Evolutionary conservation across 805 yeast genomes (phyloP), one percentile per base, ranked within the genome.

Genomic region (Hanseniaspora lindneri): DNA sequence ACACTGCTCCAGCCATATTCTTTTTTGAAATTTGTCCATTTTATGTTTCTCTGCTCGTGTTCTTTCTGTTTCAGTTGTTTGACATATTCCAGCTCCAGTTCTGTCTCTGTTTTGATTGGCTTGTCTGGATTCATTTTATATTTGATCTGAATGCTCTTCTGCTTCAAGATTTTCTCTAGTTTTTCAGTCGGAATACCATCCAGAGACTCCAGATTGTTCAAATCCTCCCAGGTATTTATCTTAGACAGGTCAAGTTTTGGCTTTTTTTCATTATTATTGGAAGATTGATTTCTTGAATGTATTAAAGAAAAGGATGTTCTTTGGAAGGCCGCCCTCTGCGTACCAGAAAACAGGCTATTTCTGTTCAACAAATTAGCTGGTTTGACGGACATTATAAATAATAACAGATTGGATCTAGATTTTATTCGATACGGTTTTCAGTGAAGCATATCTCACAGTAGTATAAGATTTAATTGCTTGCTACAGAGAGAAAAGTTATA

Each of bases 181-280:
- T 63, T 41, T 30, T 56, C 57, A n/a, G 67, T 64, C 34, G 62
- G 64, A 8, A 64, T 62, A 40, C 55, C 56, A 20, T 64, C 64
- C 32, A 64, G 39, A 6, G 58, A 53, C 19, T 62, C 53, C 32
- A 64, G 37, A 33, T 62, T 58, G 7, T 58, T 58, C 47, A 64
- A 49, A 49, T 62, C 67, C 42, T 64, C 66, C 36, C 63, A 52
- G 1, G 58, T 54, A 33, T 53, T 54, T 10, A 61, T 54, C 6
- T 55, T 50, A 4, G 32, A 19, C 10, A 34, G n/a, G 14, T 41
- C 42, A 9, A 24, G 17, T 23, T 44, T 37, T 5, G 33, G 20
- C 25, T 35, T 35, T 13, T 35, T 35, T 4, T 7, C 19, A n/a
- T 17, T 33, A 10, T 33, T 35, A 11, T 21, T 21, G 11, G 39